Conservation (phyloP, 345 rosid genomes). For the Pelargonium nanum region DNA sequence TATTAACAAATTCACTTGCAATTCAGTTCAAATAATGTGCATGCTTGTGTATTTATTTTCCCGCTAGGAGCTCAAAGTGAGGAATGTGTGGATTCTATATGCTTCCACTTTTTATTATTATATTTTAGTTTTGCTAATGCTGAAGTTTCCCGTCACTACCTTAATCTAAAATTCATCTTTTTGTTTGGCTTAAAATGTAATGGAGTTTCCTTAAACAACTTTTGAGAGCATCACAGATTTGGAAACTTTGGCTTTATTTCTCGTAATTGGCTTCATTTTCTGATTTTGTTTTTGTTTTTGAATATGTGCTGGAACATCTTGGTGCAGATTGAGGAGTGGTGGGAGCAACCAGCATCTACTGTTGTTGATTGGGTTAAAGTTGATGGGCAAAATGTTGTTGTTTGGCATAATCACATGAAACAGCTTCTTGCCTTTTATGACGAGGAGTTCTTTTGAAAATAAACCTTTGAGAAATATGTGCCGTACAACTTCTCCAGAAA, state of each 20-base stretch:
- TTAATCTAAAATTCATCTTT: no score
- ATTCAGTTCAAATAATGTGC: no score
- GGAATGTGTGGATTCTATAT: no score
- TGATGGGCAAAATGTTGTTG: constrained; percentile 72
- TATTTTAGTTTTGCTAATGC: no score
- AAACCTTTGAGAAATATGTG: constrained; percentile 2
- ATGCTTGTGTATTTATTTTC: no score
- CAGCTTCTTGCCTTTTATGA: constrained; percentile 81
- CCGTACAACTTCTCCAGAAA: no score
- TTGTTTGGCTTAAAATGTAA: no score
- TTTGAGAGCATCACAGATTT: background rate
- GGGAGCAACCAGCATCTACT: constrained; percentile 94
- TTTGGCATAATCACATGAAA: constrained; percentile 89
- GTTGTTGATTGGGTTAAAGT: constrained; percentile 83
- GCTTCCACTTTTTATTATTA: no score
- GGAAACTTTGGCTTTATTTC: background rate
- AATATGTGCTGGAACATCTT: constrained; percentile 3
- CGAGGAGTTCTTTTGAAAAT: constrained; percentile 38
- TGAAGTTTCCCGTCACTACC: no score
- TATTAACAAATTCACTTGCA: no score
- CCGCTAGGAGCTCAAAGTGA: no score
- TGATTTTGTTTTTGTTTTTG: constrained; percentile 3
- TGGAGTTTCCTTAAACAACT: no score
- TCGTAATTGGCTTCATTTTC: background rate
- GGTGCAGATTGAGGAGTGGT: constrained; percentile 83